Base-by-base conservation (phyloP, 257 asterid species). In the Solanum tacnaense region DNA sequence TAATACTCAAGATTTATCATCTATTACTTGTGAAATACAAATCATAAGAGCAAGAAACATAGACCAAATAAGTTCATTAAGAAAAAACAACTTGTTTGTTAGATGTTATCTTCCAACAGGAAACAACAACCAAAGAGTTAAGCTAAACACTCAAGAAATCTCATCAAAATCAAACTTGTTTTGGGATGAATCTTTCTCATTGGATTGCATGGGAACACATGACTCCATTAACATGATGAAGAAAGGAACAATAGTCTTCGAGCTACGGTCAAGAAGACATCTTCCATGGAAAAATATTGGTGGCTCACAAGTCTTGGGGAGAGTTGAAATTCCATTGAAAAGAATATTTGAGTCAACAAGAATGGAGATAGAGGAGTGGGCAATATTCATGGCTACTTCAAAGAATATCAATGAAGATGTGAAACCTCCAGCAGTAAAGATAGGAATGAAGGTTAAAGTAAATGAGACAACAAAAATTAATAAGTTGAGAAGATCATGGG, bases 51-150 rank as follows among this genome's bases (percentile, higher is more conserved):
- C 90, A 1, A 92, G 90, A 90, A 91, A 94, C 86, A 89, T 90
- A 4, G 81, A 89, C 21, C 86, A 71, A 11, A 88, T 31, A 31
- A 31, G 90, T 67, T 67, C 91, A 67, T 36, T 84, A n/a, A 88
- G 90, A 46, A 76, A 75, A 23, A 36, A 5, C 6, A 88, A 87
- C 41, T 88, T 93, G 27, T 95, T 95, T 73, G 93, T 95, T 1
- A 93, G 98, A 87, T 94, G 96, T 85, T 91, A 89, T 84, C 92
- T 95, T 34, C 87, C 96, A 8, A 89, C 94, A 83, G 93, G 93
- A 87, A 89, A 88, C 87, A 87, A 91, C 86, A 87, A 91, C 85
- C 88, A 74, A 86, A 93, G 89, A 87, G 90, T 92, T 72, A 89
- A 89, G 68, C 34, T 94, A 89, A 93, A 91, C 85, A 95, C 84